Percentiles rank a stretch among this genome's conserved stretches.
Conservation (phyloP, 2,329 filamentous ascomycete genomes). For the Sporothrix brunneoviolacea region DNA sequence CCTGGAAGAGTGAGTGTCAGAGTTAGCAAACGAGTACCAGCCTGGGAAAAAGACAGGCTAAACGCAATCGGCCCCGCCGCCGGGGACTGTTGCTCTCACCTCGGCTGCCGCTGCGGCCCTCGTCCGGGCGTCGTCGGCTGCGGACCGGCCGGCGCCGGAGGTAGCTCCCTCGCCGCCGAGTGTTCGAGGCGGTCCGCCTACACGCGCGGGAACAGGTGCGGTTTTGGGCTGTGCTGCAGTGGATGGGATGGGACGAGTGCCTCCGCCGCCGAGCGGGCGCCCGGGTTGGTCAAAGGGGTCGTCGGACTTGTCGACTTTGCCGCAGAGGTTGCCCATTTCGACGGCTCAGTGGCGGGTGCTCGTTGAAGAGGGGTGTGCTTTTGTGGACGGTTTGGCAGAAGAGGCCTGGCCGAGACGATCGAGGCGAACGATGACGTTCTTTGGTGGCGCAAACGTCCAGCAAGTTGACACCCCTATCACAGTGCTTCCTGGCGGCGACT, state of each 20-base stretch:
- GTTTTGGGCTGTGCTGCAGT: constrained; percentile 36
- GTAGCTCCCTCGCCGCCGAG: constrained; percentile 50
- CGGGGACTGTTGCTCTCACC: constrained; percentile 47
- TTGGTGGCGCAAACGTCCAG: no score
- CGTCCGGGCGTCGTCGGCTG: constrained; percentile 52
- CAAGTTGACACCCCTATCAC: no score
- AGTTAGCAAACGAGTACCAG: background rate
- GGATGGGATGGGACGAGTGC: constrained; percentile 34
- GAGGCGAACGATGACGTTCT: no score
- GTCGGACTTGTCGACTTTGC: constrained; percentile 51
- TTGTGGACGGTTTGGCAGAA: no score
- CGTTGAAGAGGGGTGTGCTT: background rate
- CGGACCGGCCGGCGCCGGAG: constrained; percentile 22
- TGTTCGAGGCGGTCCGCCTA: constrained; percentile 54
- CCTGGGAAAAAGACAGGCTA: no score
- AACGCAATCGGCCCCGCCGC: no score
- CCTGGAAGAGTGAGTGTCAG: background rate
- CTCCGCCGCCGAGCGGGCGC: constrained; percentile 59
- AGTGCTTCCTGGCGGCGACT: no score
- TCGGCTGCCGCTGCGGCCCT: constrained; percentile 79
- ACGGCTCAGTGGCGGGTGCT: background rate
- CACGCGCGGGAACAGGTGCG: constrained; percentile 42
- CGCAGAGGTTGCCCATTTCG: constrained; percentile 80
- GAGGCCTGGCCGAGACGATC: no score
- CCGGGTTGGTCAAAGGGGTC: constrained; percentile 67